Evolutionary conservation across 2,329 filamentous ascomycete species (phyloP).

Genomic region (Penicillium thymicola): DNA sequence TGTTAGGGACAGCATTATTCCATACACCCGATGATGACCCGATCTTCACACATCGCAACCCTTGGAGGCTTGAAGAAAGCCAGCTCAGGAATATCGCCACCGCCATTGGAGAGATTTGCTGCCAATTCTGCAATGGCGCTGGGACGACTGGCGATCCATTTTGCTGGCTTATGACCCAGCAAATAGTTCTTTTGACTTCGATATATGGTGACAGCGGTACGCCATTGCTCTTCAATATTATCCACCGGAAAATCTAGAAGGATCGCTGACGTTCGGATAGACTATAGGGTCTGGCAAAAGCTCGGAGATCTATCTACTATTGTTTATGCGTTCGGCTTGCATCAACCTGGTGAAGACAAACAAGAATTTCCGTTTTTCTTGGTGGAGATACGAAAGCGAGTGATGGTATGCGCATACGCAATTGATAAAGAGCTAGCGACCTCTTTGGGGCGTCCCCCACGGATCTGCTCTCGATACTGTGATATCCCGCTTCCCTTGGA

Average conservation of each 20-base stretch:
- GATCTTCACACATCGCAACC: slow-evolving; percentile 3
- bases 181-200: slow-evolving; percentile 9
- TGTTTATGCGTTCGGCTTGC: slow-evolving; percentile 45
- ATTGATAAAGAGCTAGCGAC: slow-evolving; percentile 47
- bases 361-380: slow-evolving; percentile 34
- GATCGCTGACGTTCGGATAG: slow-evolving; percentile 18
- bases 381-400: slow-evolving; percentile 33
- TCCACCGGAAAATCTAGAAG: background rate
- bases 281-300: slow-evolving; percentile 44
- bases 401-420: slow-evolving; percentile 42
- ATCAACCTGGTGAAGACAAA: slow-evolving; percentile 29
- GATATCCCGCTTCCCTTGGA: slow-evolving; percentile 20
- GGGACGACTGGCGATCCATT: slow-evolving; percentile 18
- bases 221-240: background rate
- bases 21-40: slow-evolving; percentile 11
- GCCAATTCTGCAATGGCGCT: slow-evolving; percentile 16
- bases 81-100: slow-evolving; percentile 10
- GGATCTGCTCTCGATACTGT: slow-evolving; percentile 41
- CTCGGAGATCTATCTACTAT: slow-evolving; percentile 45
- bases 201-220: slow-evolving; percentile 17
- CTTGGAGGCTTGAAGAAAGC: slow-evolving; percentile 6
- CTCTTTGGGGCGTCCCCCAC: slow-evolving; percentile 47
- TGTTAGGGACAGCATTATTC: slow-evolving; percentile 13
- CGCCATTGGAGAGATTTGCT: slow-evolving; percentile 17
- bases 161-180: slow-evolving; percentile 15